phyloP scores from a whole-genome alignment of 495 filamentous ascomycete genomes.

The Aspergillus diversus region DNA sequence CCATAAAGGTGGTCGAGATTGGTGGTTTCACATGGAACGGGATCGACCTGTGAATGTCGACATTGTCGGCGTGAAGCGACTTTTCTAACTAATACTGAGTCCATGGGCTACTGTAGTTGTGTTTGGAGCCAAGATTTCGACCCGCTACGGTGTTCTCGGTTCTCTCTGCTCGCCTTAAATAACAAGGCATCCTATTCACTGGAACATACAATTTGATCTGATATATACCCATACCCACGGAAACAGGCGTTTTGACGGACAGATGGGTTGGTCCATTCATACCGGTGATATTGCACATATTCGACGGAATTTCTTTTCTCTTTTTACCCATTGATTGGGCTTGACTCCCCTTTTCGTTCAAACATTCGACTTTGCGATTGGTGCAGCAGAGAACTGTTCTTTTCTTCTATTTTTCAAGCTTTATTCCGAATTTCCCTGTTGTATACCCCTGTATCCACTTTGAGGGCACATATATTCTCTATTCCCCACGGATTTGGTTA shows the following conservation, averaged over 20 bases:
- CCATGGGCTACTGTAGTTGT: slow-evolving; percentile 1
- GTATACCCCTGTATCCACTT: slow-evolving; percentile 1
- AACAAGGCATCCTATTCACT: background rate
- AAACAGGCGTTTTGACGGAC: slow-evolving; percentile 22
- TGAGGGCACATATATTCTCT: background rate
- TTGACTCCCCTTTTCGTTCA: slow-evolving; percentile 7
- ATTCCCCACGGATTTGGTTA: background rate
- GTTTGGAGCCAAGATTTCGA: too few relatives aligned
- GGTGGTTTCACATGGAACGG: slow-evolving; percentile 56
- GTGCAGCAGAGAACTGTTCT: background rate
- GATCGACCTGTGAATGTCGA: slow-evolving; percentile 48
- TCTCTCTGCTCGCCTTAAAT: slow-evolving; percentile 1
- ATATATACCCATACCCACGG: slow-evolving; percentile 12
- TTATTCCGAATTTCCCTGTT: background rate
- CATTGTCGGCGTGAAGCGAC: slow-evolving; percentile 41
- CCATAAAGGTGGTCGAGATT: slow-evolving; percentile 48
- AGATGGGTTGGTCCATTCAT: slow-evolving; percentile 15
- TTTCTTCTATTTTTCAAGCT: slow-evolving; percentile 5
- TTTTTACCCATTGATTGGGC: background rate
- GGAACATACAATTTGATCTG: slow-evolving; percentile 5
- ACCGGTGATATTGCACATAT: slow-evolving; percentile 10
- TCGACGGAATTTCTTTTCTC: slow-evolving; percentile 5
- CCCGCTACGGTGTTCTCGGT: background rate
- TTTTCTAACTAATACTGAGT: slow-evolving; percentile 41
- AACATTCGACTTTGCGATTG: background rate